Evolutionary conservation across 768 basidiomycete species (phyloP).

Genomic region (Suillus occidentalis): DNA sequence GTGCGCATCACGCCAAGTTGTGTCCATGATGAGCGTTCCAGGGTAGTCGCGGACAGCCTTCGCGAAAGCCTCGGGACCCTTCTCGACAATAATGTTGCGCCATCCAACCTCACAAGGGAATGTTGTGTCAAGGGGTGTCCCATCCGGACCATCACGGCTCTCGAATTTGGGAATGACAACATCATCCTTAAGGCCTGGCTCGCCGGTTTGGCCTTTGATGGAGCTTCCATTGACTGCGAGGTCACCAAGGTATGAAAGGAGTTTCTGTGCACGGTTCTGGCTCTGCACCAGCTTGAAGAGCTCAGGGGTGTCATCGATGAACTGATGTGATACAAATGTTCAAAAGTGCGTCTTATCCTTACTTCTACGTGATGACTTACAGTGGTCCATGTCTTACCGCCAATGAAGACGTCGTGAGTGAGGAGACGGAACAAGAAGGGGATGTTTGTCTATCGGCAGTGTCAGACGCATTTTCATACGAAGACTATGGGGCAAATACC

Average conservation of each 20-base stretch:
- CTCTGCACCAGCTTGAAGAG: constrained; percentile 97
- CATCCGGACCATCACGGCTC: constrained; percentile 75
- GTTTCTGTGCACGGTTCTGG: constrained; percentile 97
- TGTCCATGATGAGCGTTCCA: constrained; percentile 96
- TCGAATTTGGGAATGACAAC: constrained; percentile 79
- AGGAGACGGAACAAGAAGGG: constrained; percentile 98
- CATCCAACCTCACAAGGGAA: constrained; percentile 87
- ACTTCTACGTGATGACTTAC: constrained; percentile 36
- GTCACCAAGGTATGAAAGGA: constrained; percentile 96
- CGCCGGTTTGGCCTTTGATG: constrained; percentile 94
- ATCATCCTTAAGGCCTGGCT: constrained; percentile 91
- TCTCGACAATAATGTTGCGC: constrained; percentile 98
- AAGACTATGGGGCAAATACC: constrained; percentile 40
- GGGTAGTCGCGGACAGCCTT: constrained; percentile 97
- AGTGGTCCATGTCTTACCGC: constrained; percentile 98
- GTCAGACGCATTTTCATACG: neutral
- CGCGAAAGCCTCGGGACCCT: constrained; percentile 97
- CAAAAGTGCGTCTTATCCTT: neutral
- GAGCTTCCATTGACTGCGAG: constrained; percentile 97
- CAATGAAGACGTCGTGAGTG: constrained; percentile 95
- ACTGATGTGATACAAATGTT: constrained; percentile 46
- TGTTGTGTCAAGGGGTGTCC: constrained; percentile 73
- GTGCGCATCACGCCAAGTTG: constrained; percentile 99
- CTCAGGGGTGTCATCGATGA: constrained; percentile 99
- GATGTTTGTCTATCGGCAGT: constrained; percentile 79